Base-by-base conservation (phyloP, 306 rosid species). In the Sophora flavescens region DNA sequence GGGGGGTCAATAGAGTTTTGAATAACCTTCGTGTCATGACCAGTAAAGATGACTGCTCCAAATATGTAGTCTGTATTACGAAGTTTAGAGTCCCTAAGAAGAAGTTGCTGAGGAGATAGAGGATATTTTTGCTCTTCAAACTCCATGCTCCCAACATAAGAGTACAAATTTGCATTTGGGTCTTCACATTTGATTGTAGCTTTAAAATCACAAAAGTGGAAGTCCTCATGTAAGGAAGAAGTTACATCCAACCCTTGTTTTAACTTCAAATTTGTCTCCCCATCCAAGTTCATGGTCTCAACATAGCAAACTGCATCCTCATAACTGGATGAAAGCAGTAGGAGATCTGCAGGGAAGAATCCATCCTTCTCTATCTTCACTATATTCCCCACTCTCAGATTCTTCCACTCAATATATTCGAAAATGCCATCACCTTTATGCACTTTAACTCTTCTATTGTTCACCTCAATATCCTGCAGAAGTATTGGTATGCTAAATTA, bases 281-380 rank as follows among this genome's bases (percentile, higher is more conserved):
- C 98, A 70, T 93, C 98, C 70, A 93, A 92, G 82, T 89, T 93
- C 96, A 88, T 93, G 60, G 98, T 93, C 84, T 93, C 96, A 30
- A 93, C 98, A 69, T 93, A 93, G 87, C 98, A 91, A 68, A 93
- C 77, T 58, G 96, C 91, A 79, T 93, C 98, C 17, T 88, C 96
- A 16, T 89, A 93, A 86, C 90, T 88, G 22, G 98, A 93, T 4
- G 98, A 91, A 76, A 93, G 91, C 81, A 93, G 81, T 60, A 93
- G 76, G 39, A 93, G 91, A 65, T 93, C 98, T 11, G 96, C 92
- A 6, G 98, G 98, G 84, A 93, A 93, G 86, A 90, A 93, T 79
- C 86, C 91, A 51, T 93, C 90, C 80, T 89, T 93, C 64, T 76
- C 87, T 51, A 93, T 88, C 79, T 76, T 93, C 81, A 91, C 98